Percentiles rank a stretch among this genome's conserved stretches.
These are phyloP conservation scores for Noccaea caerulescens DNA, from an alignment of 345 rosid species.

Conservation along the genomic window DNA sequence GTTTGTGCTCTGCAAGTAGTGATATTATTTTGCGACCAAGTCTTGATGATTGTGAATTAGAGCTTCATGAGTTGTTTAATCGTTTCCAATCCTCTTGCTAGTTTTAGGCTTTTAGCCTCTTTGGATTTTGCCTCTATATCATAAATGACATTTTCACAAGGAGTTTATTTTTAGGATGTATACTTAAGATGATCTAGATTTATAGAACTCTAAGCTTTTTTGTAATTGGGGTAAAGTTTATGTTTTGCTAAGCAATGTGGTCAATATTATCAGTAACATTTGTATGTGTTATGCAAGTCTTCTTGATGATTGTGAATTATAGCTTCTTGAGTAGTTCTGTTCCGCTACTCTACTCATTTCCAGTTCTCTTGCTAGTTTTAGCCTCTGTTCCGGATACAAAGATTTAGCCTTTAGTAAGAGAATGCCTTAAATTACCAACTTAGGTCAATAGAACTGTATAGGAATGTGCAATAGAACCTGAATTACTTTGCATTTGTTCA, in stretches of 20 bases:
- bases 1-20: neutral
- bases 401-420: neutral
- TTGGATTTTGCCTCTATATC: no score
- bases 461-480: neutral
- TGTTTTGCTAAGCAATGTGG: neutral
- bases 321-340: conserved; percentile 3
- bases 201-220: neutral
- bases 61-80: neutral
- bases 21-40: neutral
- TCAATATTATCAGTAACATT: neutral
- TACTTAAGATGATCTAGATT: no score
- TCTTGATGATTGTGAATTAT: neutral
- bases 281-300: neutral
- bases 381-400: neutral
- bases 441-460: neutral
- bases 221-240: neutral
- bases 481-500: neutral
- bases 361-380: neutral
- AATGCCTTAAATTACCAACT: neutral
- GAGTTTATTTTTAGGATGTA: neutral
- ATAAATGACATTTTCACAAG: neutral
- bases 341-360: neutral
- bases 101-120: no score
- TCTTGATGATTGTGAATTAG: neutral
- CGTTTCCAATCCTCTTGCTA: no score